Evolutionary conservation across 208 protist species (phyloP).

Genomic region (Leishmania amazonensis): DNA sequence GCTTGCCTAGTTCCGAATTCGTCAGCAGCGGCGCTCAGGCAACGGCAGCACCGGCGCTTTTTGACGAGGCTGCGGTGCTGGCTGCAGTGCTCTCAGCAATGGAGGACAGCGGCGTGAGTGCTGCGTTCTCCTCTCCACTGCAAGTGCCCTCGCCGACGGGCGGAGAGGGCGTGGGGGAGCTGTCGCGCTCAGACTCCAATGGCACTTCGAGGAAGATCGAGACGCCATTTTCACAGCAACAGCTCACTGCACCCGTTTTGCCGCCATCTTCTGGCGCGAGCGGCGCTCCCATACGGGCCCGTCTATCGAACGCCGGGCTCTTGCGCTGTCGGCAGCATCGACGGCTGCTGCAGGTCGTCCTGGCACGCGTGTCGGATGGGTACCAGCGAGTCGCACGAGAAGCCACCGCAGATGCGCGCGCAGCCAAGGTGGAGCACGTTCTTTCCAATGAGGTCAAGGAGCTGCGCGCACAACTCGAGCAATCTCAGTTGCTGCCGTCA

Average conservation of each 20-base stretch:
- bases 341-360: not conserved
- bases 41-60: not conserved
- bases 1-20: not conserved
- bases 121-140: not conserved
- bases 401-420: not conserved
- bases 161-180: not conserved
- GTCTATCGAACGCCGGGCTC: constrained; percentile 1
- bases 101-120: not conserved
- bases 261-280: not conserved
- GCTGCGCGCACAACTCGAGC: constrained; percentile 13
- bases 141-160: not conserved
- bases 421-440: constrained; percentile 7
- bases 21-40: not conserved
- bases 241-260: not conserved
- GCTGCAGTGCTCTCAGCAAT: not conserved
- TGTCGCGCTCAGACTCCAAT: not conserved
- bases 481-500: not conserved
- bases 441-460: constrained; percentile 14
- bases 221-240: not conserved
- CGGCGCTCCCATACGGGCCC: no score
- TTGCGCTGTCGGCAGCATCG: constrained; percentile 5
- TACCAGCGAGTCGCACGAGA: constrained; percentile 9
- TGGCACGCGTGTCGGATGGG: not conserved
- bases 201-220: not conserved
- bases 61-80: constrained; percentile 8